A percentile compares a stretch with the other conserved stretches of the same genome.
Conservation (phyloP, 2,329 filamentous ascomycete genomes). For the Aspergillus sp. region DNA sequence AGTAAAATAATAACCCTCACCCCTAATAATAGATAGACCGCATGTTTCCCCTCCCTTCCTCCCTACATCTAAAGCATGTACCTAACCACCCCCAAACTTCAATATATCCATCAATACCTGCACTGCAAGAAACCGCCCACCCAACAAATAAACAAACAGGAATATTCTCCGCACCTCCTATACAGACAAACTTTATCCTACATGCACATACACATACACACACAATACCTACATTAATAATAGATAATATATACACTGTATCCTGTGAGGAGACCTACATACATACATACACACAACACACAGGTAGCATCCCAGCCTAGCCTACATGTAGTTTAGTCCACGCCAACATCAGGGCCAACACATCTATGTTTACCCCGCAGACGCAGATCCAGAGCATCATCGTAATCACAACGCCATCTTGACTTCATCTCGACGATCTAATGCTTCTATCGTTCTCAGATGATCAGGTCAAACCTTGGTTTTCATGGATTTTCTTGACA, state of each 20-base stretch:
- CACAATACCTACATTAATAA: not conserved
- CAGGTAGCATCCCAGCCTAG: too few species aligned
- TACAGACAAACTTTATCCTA: not conserved
- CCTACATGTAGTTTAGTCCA: too few species aligned
- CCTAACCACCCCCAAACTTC: not conserved
- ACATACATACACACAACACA: not conserved
- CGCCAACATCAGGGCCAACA: too few species aligned
- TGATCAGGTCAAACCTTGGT: too few species aligned
- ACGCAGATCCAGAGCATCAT: constrained; percentile 1
- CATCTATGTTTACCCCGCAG: constrained; percentile 5
- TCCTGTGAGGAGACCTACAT: not conserved
- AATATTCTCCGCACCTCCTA: not conserved
- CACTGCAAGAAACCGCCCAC: not conserved
- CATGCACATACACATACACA: not conserved
- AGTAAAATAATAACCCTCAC: too few species aligned
- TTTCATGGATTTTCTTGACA: too few species aligned
- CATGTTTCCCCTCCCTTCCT: too few species aligned
- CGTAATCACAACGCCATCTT: constrained; percentile 8
- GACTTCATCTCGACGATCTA: constrained; percentile 5
- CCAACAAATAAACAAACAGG: not conserved
- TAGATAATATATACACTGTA: not conserved
- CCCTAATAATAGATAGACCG: too few species aligned
- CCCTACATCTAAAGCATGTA: too few species aligned
- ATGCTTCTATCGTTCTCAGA: too few species aligned
- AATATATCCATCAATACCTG: not conserved